These are phyloP conservation scores for Fraxinus excelsior DNA, from an alignment of 257 asterid genomes.

Conservation along the genomic window DNA sequence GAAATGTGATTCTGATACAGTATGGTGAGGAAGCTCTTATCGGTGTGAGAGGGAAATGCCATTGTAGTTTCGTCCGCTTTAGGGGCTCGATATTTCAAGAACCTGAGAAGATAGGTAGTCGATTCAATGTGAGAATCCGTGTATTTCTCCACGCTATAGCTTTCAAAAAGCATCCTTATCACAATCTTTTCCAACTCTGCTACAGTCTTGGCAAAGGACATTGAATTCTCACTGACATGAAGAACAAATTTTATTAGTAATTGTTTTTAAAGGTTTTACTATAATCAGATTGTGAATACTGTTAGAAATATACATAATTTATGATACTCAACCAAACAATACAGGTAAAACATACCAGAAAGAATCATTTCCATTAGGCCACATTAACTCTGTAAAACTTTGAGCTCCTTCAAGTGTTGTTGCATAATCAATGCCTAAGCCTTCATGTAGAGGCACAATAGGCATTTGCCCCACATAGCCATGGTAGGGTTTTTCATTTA, in stretches of 20 bases:
- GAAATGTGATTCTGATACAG: conserved; percentile 66
- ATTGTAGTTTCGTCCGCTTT: conserved; percentile 36
- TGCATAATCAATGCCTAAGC: conserved; percentile 70
- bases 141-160: conserved; percentile 47
- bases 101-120: conserved; percentile 56
- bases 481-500: conserved; percentile 68
- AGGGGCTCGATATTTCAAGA: conserved; percentile 56
- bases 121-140: conserved; percentile 40
- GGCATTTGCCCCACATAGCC: conserved; percentile 78
- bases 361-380: conserved; percentile 60
- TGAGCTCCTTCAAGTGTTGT: conserved; percentile 56
- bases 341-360: conserved; percentile 30
- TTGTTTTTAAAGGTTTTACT: no score
- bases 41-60: conserved; percentile 68
- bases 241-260: neutral
- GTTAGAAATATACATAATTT: neutral
- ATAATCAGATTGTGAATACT: neutral
- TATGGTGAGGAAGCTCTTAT: conserved; percentile 65
- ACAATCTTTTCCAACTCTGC: conserved; percentile 59
- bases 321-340: neutral
- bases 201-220: conserved; percentile 44
- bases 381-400: conserved; percentile 66
- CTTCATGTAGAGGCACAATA: conserved; percentile 74
- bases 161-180: conserved; percentile 60
- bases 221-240: conserved; percentile 52